Evolutionary conservation across 2,329 filamentous ascomycete species (phyloP).

Genomic region (Microthyrium microscopicum): DNA sequence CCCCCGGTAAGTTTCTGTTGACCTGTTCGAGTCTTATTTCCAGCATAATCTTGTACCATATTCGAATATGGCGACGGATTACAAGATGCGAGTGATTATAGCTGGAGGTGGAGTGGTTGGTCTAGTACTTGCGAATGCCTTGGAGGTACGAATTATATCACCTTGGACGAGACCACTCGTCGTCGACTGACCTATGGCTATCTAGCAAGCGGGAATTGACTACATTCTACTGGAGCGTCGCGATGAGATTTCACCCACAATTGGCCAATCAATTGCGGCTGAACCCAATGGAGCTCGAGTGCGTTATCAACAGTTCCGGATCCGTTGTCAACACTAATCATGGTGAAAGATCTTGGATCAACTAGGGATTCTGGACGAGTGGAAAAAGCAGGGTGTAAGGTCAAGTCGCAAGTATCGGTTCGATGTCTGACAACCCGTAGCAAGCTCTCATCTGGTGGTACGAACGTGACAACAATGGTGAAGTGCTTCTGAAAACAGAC

Average conservation of each 20-base stretch:
- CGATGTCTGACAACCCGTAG: background rate
- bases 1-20: no score
- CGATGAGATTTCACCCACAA: slow-evolving; percentile 24
- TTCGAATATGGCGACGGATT: background rate
- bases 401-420: background rate
- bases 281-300: slow-evolving; percentile 27
- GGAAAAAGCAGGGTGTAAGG: background rate
- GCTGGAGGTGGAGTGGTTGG: background rate
- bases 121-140: background rate
- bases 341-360: background rate
- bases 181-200: background rate
- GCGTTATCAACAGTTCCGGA: slow-evolving; percentile 35
- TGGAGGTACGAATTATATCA: background rate
- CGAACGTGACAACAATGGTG: background rate
- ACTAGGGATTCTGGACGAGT: background rate
- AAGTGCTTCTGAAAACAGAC: background rate
- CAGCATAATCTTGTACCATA: no score
- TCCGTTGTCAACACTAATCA: background rate
- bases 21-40: no score
- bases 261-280: slow-evolving; percentile 33
- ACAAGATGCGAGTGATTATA: background rate
- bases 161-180: background rate
- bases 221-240: slow-evolving; percentile 33
- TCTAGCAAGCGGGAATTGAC: slow-evolving; percentile 30
- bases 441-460: background rate